Evolutionary conservation across 1,284 basidiomycete species (phyloP).

Genomic region (Takashimella tepidaria): DNA sequence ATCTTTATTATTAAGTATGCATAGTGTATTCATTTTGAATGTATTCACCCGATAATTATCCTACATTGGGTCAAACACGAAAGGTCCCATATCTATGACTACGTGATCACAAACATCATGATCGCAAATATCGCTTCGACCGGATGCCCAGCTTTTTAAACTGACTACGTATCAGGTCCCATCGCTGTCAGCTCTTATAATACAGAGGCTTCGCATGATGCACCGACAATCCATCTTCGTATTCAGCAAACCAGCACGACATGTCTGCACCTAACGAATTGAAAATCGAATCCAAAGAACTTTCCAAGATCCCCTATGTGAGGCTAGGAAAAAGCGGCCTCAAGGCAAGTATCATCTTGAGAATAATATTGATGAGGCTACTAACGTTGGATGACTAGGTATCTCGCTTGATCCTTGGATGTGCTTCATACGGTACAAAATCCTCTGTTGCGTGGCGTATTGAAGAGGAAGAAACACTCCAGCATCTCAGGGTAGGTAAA

Average conservation of each 20-base stretch:
- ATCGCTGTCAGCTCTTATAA: too few relatives aligned
- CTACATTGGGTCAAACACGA: too few relatives aligned
- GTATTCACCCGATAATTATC: too few relatives aligned
- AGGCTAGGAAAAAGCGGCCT: conserved; percentile 52
- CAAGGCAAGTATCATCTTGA: conserved; percentile 34
- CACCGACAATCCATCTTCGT: too few relatives aligned
- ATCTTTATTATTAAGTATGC: too few relatives aligned
- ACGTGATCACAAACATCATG: too few relatives aligned
- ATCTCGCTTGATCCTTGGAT: conserved; percentile 50
- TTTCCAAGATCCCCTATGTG: conserved; percentile 30
- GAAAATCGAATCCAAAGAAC: neutral
- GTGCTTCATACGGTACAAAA: conserved; percentile 50
- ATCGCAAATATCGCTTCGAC: neutral
- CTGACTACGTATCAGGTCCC: too few relatives aligned
- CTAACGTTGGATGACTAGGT: conserved; percentile 12
- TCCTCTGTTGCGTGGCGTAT: conserved; percentile 41
- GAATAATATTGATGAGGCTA: neutral
- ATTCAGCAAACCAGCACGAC: too few relatives aligned
- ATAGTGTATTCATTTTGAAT: too few relatives aligned
- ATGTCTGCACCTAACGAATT: neutral
- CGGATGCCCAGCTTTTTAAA: too few relatives aligned
- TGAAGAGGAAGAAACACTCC: conserved; percentile 22
- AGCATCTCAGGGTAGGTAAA: conserved; percentile 16
- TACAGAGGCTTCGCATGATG: too few relatives aligned
- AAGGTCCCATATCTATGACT: too few relatives aligned